Base-by-base conservation (phyloP, 1,139 yeast species). In the Geotrichum klebahnii region DNA sequence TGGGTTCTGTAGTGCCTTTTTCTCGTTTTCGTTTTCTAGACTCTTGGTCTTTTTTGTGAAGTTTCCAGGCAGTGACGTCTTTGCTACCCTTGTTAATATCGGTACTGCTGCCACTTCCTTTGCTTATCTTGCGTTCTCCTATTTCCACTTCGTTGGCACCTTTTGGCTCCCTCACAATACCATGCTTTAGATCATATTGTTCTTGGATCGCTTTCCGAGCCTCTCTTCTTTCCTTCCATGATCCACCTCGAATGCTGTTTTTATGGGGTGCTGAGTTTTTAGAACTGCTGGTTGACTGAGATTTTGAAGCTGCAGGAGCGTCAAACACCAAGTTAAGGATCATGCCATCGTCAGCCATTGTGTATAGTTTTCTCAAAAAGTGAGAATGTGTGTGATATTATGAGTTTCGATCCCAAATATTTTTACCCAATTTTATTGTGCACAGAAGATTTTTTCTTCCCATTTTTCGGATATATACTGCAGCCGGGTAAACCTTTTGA, bases 251-350 rank as follows among this genome's bases (percentile, higher is more conserved):
- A 26, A 52, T 33, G 26, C 34, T 47, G 39, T 52, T 48, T 29
- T 48, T 46, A 5, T 46, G 48, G 6, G 48, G 46, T 3, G 51
- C 43, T 5, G 40, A 10, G 8, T 26, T 35, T 4, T 14, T 17
- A 28, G n/a, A 32, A 6, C 4, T 19, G n/a, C 29, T 12, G n/a
- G n/a, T n/a, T n/a, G n/a, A n/a, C n/a, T n/a, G n/a, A n/a, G 35
- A 23, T 4, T 29, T 39, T 4, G 50, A 41, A 12, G 47, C 48
- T 10, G 46, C 45, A 5, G 49, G 49, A 6, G 44, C 39, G 32
- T 52, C 54, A 48, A 52, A 52, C 19, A 51, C 46, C 33, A 52
- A 32, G 39, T 52, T 52, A 19, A 52, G 38, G 44, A 52, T 52
- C 37, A 52, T 41, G 5, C 54, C 54, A 46, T 52, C 52, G 40